These are phyloP conservation scores for Plasmodium inui DNA, from an alignment of 169 alveolate species.

Conservation along the genomic window DNA sequence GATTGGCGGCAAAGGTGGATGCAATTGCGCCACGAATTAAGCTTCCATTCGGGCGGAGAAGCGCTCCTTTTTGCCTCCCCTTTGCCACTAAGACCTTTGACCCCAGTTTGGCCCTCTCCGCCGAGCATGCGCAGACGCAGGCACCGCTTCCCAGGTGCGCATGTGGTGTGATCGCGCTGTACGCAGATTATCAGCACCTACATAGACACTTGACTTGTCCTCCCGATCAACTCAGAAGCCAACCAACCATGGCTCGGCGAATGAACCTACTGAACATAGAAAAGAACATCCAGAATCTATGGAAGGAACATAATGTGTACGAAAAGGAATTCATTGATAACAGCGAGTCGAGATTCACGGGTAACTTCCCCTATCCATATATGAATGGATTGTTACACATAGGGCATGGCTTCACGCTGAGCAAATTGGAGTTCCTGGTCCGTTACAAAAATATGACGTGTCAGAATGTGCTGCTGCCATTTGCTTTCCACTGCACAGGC, in stretches of 20 bases:
- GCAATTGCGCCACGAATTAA: background rate
- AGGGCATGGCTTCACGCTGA: slow-evolving; percentile 98
- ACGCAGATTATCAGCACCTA: background rate
- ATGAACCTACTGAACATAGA: slow-evolving; percentile 92
- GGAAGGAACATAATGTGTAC: slow-evolving; percentile 90
- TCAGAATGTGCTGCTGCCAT: slow-evolving; percentile 96
- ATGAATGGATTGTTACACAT: slow-evolving; percentile 99
- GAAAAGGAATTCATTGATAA: slow-evolving; percentile 90
- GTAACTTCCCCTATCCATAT: slow-evolving; percentile 99
- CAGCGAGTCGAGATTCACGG: slow-evolving; percentile 91
- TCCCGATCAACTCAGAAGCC: background rate
- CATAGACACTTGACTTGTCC: background rate
- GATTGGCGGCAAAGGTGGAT: background rate
- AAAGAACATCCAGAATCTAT: slow-evolving; percentile 87
- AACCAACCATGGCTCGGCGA: slow-evolving; percentile 85
- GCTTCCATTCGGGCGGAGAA: background rate
- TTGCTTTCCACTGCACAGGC: slow-evolving; percentile 99
- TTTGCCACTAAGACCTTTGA: background rate
- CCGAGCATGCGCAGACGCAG: background rate
- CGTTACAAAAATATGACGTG: slow-evolving; percentile 96
- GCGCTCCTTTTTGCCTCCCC: background rate
- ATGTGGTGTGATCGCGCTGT: background rate
- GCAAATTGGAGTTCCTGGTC: slow-evolving; percentile 97
- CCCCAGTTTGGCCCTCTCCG: background rate
- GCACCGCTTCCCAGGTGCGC: background rate